A percentile compares a stretch with the other conserved stretches of the same genome.
These are phyloP conservation scores for Pichia nakasei DNA, from an alignment of 805 yeast genomes.

Conservation along the genomic window DNA sequence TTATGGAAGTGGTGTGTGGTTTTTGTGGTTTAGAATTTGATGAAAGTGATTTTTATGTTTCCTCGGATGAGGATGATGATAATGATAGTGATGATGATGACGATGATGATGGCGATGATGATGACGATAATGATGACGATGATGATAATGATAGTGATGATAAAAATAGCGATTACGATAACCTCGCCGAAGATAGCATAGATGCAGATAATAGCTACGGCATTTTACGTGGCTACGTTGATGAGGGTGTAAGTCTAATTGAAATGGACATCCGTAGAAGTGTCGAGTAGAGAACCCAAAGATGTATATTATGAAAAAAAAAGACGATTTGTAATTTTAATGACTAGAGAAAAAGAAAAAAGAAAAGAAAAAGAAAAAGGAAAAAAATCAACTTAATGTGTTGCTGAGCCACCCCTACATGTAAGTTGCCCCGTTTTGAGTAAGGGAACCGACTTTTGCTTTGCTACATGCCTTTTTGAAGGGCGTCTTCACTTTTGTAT, in stretches of 20 bases:
- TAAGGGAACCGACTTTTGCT: too few species aligned
- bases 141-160: too few species aligned
- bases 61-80: constrained; percentile 10
- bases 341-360: too few species aligned
- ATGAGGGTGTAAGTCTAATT: background rate
- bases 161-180: too few species aligned
- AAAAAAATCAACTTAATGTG: too few species aligned
- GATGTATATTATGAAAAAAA: too few species aligned
- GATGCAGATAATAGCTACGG: background rate
- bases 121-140: background rate
- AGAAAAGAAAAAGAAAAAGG: too few species aligned
- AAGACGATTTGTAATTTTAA: too few species aligned
- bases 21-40: constrained; percentile 27
- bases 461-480: too few species aligned
- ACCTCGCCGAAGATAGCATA: background rate
- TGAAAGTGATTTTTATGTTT: constrained; percentile 24
- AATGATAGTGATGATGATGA: constrained; percentile 7
- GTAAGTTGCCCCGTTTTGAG: too few species aligned
- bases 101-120: background rate
- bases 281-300: background rate
- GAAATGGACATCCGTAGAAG: background rate
- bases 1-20: constrained; percentile 28
- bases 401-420: too few species aligned
- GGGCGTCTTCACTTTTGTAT: too few species aligned
- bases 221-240: background rate